These are phyloP conservation scores for Amylostereum chailletii DNA, from an alignment of 1,284 basidiomycete species.

Conservation along the genomic window DNA sequence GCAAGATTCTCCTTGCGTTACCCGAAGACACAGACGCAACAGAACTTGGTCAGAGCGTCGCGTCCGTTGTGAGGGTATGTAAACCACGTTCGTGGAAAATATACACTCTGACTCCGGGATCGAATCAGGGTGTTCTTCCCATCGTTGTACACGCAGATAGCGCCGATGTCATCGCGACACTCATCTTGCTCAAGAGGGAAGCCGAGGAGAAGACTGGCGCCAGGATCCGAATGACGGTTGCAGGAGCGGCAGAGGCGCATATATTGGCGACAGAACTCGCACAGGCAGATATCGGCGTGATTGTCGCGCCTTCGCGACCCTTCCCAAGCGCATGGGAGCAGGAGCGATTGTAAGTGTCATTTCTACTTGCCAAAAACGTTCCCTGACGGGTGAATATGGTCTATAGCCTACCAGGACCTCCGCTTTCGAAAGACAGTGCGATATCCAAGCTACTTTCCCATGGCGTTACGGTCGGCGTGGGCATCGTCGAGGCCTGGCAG, in stretches of 20 bases:
- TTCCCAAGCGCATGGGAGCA: slow-evolving; percentile 46
- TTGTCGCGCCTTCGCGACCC: slow-evolving; percentile 39
- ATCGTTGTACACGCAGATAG: slow-evolving; percentile 41
- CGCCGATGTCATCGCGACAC: slow-evolving; percentile 38
- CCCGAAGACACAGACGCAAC: slow-evolving; percentile 32
- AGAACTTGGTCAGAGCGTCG: slow-evolving; percentile 40
- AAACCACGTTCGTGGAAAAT: no score
- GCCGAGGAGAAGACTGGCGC: slow-evolving; percentile 13
- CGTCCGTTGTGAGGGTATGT: slow-evolving; percentile 26
- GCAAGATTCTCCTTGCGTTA: slow-evolving; percentile 38
- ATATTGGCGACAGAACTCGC: slow-evolving; percentile 34
- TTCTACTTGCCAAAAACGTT: neutral
- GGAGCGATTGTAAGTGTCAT: slow-evolving; percentile 27
- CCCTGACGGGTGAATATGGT: neutral
- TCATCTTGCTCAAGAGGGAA: slow-evolving; percentile 36
- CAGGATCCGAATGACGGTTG: slow-evolving; percentile 16
- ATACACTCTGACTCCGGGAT: no score
- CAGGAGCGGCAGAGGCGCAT: slow-evolving; percentile 36
- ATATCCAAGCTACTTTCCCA: slow-evolving; percentile 35
- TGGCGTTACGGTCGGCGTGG: slow-evolving; percentile 47
- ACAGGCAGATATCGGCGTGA: slow-evolving; percentile 38
- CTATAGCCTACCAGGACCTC: slow-evolving; percentile 41
- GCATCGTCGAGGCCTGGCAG: slow-evolving; percentile 37
- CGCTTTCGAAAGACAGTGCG: slow-evolving; percentile 39
- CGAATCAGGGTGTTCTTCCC: slow-evolving; percentile 39